Percentiles rank a stretch among this genome's conserved stretches.
Conservation (phyloP, 768 basidiomycete genomes). For the Inosperma sp. region DNA sequence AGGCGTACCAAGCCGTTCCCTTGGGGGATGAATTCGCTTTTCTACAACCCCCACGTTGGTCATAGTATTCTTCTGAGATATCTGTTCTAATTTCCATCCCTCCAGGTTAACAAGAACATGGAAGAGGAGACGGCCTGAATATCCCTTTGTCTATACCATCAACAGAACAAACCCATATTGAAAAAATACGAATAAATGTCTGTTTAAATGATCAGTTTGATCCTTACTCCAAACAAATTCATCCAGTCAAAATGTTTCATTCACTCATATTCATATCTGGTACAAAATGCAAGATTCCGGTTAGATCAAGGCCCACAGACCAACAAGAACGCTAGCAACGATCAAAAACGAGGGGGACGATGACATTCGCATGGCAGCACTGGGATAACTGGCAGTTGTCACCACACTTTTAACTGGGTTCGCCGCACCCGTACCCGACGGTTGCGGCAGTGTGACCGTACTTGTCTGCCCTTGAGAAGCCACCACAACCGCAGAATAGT, state of each 20-base stretch:
- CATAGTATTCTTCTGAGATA: neutral
- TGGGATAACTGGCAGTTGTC: too few species aligned
- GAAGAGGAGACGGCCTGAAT: slow-evolving; percentile 12
- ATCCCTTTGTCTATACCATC: neutral
- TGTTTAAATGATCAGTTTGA: too few species aligned
- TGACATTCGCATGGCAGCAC: too few species aligned
- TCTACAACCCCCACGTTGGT: slow-evolving; percentile 72
- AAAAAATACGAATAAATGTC: too few species aligned
- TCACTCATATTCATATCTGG: too few species aligned
- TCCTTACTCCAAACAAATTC: too few species aligned
- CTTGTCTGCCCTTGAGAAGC: neutral
- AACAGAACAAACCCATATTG: too few species aligned
- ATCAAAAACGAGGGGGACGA: too few species aligned
- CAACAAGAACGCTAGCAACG: too few species aligned
- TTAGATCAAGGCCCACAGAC: too few species aligned
- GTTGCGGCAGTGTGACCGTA: neutral
- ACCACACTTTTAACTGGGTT: neutral
- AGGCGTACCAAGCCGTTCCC: slow-evolving; percentile 74
- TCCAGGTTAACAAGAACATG: slow-evolving; percentile 66
- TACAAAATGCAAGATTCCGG: too few species aligned
- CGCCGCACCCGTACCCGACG: neutral
- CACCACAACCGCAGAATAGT: neutral
- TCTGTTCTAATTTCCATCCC: neutral
- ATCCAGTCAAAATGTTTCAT: too few species aligned
- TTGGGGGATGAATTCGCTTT: slow-evolving; percentile 80